phyloP scores from a whole-genome alignment of 2,329 filamentous ascomycete genomes.

The Metarhizium guizhouense region DNA sequence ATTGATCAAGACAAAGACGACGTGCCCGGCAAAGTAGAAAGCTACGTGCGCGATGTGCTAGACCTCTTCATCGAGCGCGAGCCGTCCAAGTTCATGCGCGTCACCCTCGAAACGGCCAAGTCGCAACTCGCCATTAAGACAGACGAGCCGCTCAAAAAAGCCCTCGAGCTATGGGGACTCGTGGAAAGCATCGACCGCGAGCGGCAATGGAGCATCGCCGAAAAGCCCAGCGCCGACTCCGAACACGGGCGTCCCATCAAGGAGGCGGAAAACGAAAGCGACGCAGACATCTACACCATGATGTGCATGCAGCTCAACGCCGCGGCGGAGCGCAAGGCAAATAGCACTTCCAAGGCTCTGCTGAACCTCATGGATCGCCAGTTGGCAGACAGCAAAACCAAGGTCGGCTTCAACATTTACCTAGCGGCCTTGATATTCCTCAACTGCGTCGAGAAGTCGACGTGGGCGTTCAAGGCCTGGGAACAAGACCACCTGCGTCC shows the following conservation, averaged over 20 bases:
- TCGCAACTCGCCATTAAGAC: slow-evolving; percentile 35
- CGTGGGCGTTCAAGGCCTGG: slow-evolving; percentile 61
- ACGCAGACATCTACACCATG: slow-evolving; percentile 50
- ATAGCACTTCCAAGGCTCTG: slow-evolving; percentile 47
- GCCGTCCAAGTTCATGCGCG: slow-evolving; percentile 49
- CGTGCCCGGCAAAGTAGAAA: slow-evolving; percentile 48
- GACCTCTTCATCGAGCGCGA: slow-evolving; percentile 50
- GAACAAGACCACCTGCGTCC: slow-evolving; percentile 51
- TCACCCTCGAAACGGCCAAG: slow-evolving; percentile 46
- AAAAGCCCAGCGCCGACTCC: slow-evolving; percentile 33
- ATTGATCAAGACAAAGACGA: slow-evolving; percentile 55
- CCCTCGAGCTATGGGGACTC: slow-evolving; percentile 55
- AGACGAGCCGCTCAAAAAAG: slow-evolving; percentile 47
- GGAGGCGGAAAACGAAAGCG: slow-evolving; percentile 36
- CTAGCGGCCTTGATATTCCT: slow-evolving; percentile 53
- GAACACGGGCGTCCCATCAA: slow-evolving; percentile 37
- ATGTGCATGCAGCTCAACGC: slow-evolving; percentile 57
- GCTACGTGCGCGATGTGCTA: slow-evolving; percentile 50
- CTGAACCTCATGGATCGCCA: slow-evolving; percentile 52
- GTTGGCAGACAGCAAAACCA: slow-evolving; percentile 51
- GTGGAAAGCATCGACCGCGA: slow-evolving; percentile 59
- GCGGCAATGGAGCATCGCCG: slow-evolving; percentile 49
- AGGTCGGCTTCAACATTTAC: slow-evolving; percentile 52
- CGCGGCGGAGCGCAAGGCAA: slow-evolving; percentile 55
- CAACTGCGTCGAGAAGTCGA: slow-evolving; percentile 59